Conservation (phyloP, 177 flowering plant species). For the Vitis hybrid region DNA sequence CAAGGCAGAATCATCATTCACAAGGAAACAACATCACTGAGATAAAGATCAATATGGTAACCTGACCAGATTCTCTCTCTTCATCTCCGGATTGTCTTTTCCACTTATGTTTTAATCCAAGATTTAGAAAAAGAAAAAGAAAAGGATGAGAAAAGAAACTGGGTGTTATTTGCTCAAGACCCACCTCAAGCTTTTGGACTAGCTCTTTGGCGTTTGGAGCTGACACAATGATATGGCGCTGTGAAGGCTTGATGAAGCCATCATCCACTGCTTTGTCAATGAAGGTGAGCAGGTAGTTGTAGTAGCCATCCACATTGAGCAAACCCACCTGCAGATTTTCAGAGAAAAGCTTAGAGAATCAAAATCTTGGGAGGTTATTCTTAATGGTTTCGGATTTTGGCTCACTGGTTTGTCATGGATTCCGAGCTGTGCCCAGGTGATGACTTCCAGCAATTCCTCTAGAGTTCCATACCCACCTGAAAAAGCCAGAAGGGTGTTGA, state of each 20-base stretch:
- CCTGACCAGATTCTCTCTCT: constrained; percentile 7
- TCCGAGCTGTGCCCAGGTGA: constrained; percentile 39
- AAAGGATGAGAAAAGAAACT: neutral
- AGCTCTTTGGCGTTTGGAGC: constrained; percentile 35
- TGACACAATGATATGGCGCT: constrained; percentile 39
- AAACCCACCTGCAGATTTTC: constrained; percentile 32
- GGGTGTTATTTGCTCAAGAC: too few relatives aligned
- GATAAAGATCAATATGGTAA: constrained; percentile 7
- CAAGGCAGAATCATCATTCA: constrained; percentile 9
- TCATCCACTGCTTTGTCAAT: constrained; percentile 50
- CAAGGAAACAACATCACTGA: neutral
- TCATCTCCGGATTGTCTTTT: constrained; percentile 15
- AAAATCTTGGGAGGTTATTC: neutral
- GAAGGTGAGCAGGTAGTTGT: constrained; percentile 33
- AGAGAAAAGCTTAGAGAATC: neutral
- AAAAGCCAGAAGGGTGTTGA: neutral
- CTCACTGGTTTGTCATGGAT: constrained; percentile 42
- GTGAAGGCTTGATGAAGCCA: constrained; percentile 40
- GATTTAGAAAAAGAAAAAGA: neutral
- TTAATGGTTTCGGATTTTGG: neutral
- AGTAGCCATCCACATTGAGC: constrained; percentile 41
- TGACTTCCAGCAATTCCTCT: constrained; percentile 3
- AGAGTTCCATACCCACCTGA: constrained; percentile 43
- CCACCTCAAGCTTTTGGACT: constrained; percentile 40
- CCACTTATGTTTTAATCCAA: neutral